Evolutionary conservation across 345 rosid genomes (phyloP), one percentile per base, ranked within the genome.

Genomic region (Linum usitatissimum): DNA sequence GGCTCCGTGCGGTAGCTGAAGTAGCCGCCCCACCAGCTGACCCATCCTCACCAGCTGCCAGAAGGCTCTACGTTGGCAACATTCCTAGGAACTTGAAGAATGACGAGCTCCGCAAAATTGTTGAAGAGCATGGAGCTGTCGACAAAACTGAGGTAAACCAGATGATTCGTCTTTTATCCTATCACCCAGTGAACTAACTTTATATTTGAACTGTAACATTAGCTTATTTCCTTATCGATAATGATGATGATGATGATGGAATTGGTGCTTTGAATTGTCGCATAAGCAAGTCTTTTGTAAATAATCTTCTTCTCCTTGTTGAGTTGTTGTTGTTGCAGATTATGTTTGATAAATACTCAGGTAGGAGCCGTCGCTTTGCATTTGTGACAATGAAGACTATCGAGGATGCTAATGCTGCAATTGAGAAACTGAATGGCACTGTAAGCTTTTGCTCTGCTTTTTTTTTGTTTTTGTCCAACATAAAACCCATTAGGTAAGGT

Each of bases 371-470:
- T 4, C 77, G 90, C 10, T 88, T 91, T 74, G 96, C 87, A 49
- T 92, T 89, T 66, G 96, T 84, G 45, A 87, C 84, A 5, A 89
- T 89, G 95, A 89, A 84, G 73, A 84, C 90, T 17, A 76, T 77
- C 36, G 96, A 86, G 70, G 96, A 92, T 80, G 96, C 97, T 13
- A 81, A 76, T 72, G 83, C 91, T 49, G 91, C 74, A 19, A 63
- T 81, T 49, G 93, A 89, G 80, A 92, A 89, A 73, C 75, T 92
- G 64, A 87, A 89, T 71, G 91, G 94, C 71, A 84, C 78, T 31
- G 94, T 89, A 74, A 78, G 84, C 19, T 21, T 42, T 69, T 18
- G 28, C 58, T 48, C 45, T 4, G 51, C 9, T 36, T 39, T n/a
- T n/a, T n/a, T n/a, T n/a, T n/a, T n/a, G n/a, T 63, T 17, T 30